phyloP scores from a whole-genome alignment of 768 basidiomycete species.

The Leucogyrophana mollusca region DNA sequence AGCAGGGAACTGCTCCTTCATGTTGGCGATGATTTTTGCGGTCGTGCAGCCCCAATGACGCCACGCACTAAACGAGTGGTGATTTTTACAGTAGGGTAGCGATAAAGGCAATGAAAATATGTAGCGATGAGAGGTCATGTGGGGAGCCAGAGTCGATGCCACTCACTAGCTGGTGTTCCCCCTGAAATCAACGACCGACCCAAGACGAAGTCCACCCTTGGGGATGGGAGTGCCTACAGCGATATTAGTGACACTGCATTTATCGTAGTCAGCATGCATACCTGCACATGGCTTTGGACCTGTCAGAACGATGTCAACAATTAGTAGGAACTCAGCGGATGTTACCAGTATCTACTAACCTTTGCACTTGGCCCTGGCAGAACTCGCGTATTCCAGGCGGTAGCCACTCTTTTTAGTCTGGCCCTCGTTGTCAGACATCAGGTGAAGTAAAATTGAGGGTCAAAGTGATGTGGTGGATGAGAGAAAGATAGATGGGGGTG shows the following conservation, averaged over 20 bases:
- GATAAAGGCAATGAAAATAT: too few species aligned
- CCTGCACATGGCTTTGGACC: constrained; percentile 78
- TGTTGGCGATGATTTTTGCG: constrained; percentile 61
- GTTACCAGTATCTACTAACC: constrained; percentile 41
- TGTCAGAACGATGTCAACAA: constrained; percentile 33
- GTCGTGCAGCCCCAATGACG: constrained; percentile 92
- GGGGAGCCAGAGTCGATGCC: too few species aligned
- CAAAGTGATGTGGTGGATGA: constrained; percentile 21
- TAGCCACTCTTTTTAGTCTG: constrained; percentile 48
- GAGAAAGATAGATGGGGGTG: constrained; percentile 29
- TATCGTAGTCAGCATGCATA: constrained; percentile 26
- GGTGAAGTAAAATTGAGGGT: constrained; percentile 16
- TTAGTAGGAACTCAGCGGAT: constrained; percentile 12
- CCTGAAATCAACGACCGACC: constrained; percentile 69
- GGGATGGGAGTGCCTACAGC: constrained; percentile 60
- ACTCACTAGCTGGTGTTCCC: constrained; percentile 70
- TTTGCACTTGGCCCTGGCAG: constrained; percentile 74
- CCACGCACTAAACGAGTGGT: constrained; percentile 55
- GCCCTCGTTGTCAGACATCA: constrained; percentile 37
- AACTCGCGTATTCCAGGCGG: constrained; percentile 74
- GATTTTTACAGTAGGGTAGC: background rate
- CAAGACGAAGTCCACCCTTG: constrained; percentile 75
- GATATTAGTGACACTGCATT: constrained; percentile 8
- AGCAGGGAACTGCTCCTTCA: constrained; percentile 58
- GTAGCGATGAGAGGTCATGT: background rate